phyloP scores from a whole-genome alignment of 805 yeast species.

The Wickerhamomyces pijperi region DNA sequence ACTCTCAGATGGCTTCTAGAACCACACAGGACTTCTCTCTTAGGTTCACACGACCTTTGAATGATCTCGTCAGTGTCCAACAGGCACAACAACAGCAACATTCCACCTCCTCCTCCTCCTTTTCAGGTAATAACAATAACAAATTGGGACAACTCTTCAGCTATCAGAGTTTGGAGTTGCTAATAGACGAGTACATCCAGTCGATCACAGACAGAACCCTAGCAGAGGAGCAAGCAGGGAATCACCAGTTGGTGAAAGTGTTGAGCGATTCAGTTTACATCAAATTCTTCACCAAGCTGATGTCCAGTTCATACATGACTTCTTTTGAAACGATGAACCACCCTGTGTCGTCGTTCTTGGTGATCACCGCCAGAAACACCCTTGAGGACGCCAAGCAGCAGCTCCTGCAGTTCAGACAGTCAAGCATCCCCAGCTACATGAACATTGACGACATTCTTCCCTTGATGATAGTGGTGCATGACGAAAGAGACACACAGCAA shows the following conservation, averaged over 20 bases:
- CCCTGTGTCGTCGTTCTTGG: slow-evolving; percentile 68
- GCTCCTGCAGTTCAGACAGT: slow-evolving; percentile 39
- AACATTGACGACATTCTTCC: slow-evolving; percentile 54
- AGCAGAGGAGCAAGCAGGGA: slow-evolving; percentile 2
- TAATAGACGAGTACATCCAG: slow-evolving; percentile 22
- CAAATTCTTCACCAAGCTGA: slow-evolving; percentile 43
- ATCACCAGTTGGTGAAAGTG: slow-evolving; percentile 18
- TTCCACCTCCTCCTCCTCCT: no score
- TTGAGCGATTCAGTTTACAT: slow-evolving; percentile 41
- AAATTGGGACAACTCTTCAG: slow-evolving; percentile 17
- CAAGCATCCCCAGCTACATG: slow-evolving; percentile 46
- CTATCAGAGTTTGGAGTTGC: slow-evolving; percentile 25
- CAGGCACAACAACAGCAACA: slow-evolving; percentile 6
- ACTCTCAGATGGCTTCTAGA: slow-evolving; percentile 37
- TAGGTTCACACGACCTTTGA: slow-evolving; percentile 34
- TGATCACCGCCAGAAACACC: slow-evolving; percentile 44
- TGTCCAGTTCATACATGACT: slow-evolving; percentile 49
- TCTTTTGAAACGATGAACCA: slow-evolving; percentile 83
- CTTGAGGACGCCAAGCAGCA: slow-evolving; percentile 46
- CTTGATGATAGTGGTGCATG: slow-evolving; percentile 38
- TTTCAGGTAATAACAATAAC: no score
- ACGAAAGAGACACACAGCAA: slow-evolving; percentile 32
- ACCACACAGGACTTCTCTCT: slow-evolving; percentile 44
- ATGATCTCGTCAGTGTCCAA: slow-evolving; percentile 22
- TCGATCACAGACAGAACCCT: slow-evolving; percentile 15